Conservation (phyloP, 139 green algal species). For the Coccomyxa sp. region DNA sequence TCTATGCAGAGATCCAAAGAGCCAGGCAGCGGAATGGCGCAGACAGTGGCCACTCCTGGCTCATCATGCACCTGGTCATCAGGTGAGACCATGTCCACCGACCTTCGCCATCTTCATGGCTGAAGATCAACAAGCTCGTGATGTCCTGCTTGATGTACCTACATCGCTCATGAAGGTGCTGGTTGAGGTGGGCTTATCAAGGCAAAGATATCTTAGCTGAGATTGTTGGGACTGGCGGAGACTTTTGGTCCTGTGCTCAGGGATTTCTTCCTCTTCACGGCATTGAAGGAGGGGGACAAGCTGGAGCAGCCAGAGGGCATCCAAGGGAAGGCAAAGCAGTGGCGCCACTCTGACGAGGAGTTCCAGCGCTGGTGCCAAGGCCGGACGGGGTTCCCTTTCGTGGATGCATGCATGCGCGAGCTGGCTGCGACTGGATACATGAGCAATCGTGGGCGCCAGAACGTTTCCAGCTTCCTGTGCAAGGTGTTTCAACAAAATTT, state of each 20-base stretch:
- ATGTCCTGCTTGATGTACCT: not conserved
- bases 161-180: not conserved
- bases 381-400: constrained; percentile 70
- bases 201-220: not conserved
- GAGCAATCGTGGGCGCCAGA: constrained; percentile 76
- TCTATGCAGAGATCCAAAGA: constrained; percentile 33
- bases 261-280: constrained; percentile 64
- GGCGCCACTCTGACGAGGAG: not conserved
- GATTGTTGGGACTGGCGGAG: not conserved
- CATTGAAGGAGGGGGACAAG: constrained; percentile 46
- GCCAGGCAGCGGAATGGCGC: constrained; percentile 29
- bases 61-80: constrained; percentile 50
- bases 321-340: not conserved
- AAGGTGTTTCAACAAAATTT: constrained; percentile 23
- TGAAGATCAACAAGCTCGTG: not conserved
- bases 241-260: constrained; percentile 11
- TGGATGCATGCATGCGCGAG: constrained; percentile 87
- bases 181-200: not conserved
- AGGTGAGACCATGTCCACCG: not conserved
- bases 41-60: constrained; percentile 34
- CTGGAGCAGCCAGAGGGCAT: not conserved
- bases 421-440: constrained; percentile 73
- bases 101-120: not conserved
- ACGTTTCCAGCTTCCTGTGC: constrained; percentile 44
- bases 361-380: constrained; percentile 50